Conservation (phyloP, 1,284 basidiomycete genomes). For the Microbotryomycetes sp. region DNA sequence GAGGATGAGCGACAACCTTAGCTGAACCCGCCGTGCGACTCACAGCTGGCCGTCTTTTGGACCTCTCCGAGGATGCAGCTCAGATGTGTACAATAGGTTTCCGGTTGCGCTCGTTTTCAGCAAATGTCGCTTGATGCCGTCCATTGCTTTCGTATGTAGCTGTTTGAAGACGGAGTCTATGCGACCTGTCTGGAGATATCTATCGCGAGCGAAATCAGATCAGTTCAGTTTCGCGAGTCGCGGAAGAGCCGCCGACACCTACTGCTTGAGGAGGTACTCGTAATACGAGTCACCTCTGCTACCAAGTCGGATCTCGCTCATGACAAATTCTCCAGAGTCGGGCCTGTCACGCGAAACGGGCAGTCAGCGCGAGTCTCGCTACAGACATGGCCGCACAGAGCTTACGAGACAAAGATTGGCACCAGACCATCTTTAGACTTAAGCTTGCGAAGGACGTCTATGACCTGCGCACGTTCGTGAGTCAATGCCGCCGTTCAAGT, state of each 20-base stretch:
- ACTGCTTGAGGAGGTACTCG: slow-evolving; percentile 48
- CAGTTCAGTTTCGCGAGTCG: slow-evolving; percentile 40
- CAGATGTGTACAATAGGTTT: slow-evolving; percentile 70
- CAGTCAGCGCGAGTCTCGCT: not conserved
- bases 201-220: slow-evolving; percentile 23
- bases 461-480: slow-evolving; percentile 51
- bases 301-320: slow-evolving; percentile 76
- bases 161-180: slow-evolving; percentile 72
- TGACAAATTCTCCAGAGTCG: slow-evolving; percentile 17
- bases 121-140: slow-evolving; percentile 69
- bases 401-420: slow-evolving; percentile 76
- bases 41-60: slow-evolving; percentile 39
- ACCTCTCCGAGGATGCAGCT: slow-evolving; percentile 51
- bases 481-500: not conserved
- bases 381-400: not conserved
- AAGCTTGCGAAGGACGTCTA: slow-evolving; percentile 61
- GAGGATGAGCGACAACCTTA: not conserved
- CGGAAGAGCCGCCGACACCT: not conserved
- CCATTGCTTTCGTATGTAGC: slow-evolving; percentile 83
- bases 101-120: slow-evolving; percentile 55
- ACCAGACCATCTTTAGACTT: slow-evolving; percentile 64
- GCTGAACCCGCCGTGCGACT: slow-evolving; percentile 11
- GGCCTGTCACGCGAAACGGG: slow-evolving; percentile 1
- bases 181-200: slow-evolving; percentile 56
- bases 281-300: slow-evolving; percentile 93